Base-by-base conservation (phyloP, 805 yeast genomes). In the Candida orba region DNA sequence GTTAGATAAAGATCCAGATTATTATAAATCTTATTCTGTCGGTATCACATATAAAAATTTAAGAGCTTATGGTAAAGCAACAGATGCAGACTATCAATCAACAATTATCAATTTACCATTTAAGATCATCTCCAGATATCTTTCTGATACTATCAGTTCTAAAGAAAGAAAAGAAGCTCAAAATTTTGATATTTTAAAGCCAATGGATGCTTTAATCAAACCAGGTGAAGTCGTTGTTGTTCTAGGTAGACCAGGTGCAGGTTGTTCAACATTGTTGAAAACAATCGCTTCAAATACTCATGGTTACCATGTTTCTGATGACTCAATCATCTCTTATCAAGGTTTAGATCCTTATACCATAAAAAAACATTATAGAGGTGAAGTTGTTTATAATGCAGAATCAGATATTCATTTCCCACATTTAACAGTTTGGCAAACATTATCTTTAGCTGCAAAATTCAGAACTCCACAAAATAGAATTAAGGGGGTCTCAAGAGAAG, bases 221-320 rank as follows among this genome's bases (percentile, higher is more conserved):
- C 83, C 88, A 3, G 88, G 89, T 43, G 81, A 81, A 48, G 68
- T 81, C 37, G 76, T 82, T 6, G 84, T 83, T 43, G 90, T 84
- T 10, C 66, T 84, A 37, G 91, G 93, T 45, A 74, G 90, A 62
- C 91, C 91, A 1, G 91, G 91, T 53, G 72, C 84, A 32, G 86
- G 86, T 36, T 79, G 86, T 53, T 67, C 84, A 7, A 78, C 85
- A 4, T 64, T 78, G 41, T 65, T 79, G 52, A 78, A 78, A 54
- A 66, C 81, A 5, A 61, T 80, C 38, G 70, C 81, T 35, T 65
- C 76, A 29, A 70, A 72, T 38, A 78, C 82, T 2, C 72, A 75
- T 52, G 84, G 83, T 35, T 78, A 73, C 60, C 59, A 69, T 36
- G 54, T 77, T 34, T 74, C 68, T 40, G 52, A 62, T 18, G 71